A percentile compares a stretch with the other conserved stretches of the same genome.
These are phyloP conservation scores for Kuraishia piskuri DNA, from an alignment of 805 yeast species.

Conservation along the genomic window DNA sequence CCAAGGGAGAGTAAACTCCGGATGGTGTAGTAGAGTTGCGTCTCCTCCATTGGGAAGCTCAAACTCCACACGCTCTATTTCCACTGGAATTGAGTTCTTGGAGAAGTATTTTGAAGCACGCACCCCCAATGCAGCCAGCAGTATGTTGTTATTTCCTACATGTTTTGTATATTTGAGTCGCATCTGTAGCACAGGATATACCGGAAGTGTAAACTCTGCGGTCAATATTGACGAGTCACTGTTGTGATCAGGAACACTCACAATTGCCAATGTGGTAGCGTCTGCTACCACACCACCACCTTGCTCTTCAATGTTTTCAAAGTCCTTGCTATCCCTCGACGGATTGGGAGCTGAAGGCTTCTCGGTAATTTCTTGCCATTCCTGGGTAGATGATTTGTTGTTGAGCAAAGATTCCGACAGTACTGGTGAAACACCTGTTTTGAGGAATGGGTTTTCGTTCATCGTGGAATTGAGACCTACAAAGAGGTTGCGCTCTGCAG, in stretches of 20 bases:
- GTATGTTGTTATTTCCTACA: not conserved
- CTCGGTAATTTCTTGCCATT: not conserved
- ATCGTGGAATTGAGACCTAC: conserved; percentile 3
- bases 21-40: not conserved
- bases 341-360: not conserved
- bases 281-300: not conserved
- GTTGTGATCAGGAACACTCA: not conserved
- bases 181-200: conserved; percentile 5
- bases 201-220: not conserved
- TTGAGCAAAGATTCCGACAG: not conserved
- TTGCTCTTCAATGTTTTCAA: not conserved
- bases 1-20: not conserved
- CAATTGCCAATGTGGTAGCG: not conserved
- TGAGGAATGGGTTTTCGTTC: not conserved
- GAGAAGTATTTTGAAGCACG: conserved; percentile 2
- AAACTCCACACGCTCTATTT: not conserved
- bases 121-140: conserved; percentile 6
- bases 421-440: not conserved
- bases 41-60: conserved; percentile 2
- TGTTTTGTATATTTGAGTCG: conserved; percentile 5
- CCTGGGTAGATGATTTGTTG: not conserved
- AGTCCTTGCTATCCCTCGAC: not conserved
- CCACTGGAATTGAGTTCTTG: not conserved
- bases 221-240: not conserved
- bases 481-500: not conserved